phyloP scores from a whole-genome alignment of 768 basidiomycete genomes.

The Boletus pseudopeckii region DNA sequence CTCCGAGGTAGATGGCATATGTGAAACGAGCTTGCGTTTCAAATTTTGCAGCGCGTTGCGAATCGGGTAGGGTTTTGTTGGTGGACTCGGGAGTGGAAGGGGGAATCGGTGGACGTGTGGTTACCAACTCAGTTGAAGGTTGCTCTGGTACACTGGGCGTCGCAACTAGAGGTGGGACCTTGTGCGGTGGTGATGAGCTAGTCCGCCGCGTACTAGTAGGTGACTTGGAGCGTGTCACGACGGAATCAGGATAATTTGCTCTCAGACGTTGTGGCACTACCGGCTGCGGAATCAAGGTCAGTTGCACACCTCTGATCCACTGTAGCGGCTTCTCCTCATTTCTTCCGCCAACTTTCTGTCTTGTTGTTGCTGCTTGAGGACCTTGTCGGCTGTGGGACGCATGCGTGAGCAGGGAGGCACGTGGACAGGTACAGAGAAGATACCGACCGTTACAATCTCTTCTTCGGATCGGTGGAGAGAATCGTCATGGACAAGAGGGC shows the following conservation, averaged over 20 bases:
- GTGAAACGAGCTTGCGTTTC: slow-evolving; percentile 27
- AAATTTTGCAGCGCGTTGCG: too few species aligned
- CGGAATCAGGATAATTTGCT: not conserved
- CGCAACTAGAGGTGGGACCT: not conserved
- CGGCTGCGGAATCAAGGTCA: too few species aligned
- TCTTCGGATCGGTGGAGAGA: slow-evolving; percentile 80
- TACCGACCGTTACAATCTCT: slow-evolving; percentile 79
- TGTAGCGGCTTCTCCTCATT: slow-evolving; percentile 27
- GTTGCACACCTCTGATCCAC: too few species aligned
- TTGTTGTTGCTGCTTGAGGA: slow-evolving; percentile 78
- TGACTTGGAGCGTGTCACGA: slow-evolving; percentile 14
- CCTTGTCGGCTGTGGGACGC: slow-evolving; percentile 69
- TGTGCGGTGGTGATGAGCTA: slow-evolving; percentile 9
- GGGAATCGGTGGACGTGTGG: not conserved
- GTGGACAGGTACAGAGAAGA: not conserved
- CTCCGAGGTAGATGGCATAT: slow-evolving; percentile 17
- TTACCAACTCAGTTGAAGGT: not conserved
- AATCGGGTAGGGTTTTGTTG: slow-evolving; percentile 5
- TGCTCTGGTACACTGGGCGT: slow-evolving; percentile 9
- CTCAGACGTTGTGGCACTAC: slow-evolving; percentile 9
- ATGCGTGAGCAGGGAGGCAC: slow-evolving; percentile 11
- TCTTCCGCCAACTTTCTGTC: slow-evolving; percentile 58
- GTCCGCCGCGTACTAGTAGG: slow-evolving; percentile 12
- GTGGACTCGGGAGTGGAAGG: slow-evolving; percentile 5
- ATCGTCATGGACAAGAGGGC: slow-evolving; percentile 90